These are phyloP conservation scores for Microsporum ferrugineum DNA, from an alignment of 2,329 filamentous ascomycete species.

Conservation along the genomic window DNA sequence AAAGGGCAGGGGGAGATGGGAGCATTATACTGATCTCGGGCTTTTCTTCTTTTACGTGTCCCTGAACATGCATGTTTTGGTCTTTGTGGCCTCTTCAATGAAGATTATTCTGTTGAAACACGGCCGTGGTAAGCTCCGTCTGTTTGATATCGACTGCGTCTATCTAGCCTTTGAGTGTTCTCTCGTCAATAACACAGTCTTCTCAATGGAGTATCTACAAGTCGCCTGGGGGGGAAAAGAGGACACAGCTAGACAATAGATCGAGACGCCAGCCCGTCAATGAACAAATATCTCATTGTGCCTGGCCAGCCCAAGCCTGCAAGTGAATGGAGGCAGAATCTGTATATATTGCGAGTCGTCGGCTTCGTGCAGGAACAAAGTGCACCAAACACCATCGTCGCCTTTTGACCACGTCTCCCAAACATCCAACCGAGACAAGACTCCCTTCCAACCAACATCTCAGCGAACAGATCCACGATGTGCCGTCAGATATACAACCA, in stretches of 20 bases:
- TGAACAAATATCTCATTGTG: not conserved
- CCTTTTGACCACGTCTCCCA: not conserved
- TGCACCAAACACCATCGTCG: too few relatives aligned
- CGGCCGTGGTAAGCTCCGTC: not conserved
- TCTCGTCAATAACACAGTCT: not conserved
- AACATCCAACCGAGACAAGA: not conserved
- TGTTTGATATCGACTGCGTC: not conserved
- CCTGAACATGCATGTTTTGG: not conserved
- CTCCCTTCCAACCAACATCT: too few relatives aligned
- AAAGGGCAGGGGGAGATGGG: not conserved
- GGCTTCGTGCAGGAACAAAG: too few relatives aligned
- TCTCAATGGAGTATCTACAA: not conserved
- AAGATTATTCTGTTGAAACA: not conserved
- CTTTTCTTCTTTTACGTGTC: not conserved
- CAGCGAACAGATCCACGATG: not conserved
- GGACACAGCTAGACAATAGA: not conserved
- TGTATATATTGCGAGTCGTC: not conserved
- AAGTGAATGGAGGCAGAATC: not conserved
- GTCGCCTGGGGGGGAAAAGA: not conserved
- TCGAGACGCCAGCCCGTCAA: not conserved
- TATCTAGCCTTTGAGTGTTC: not conserved
- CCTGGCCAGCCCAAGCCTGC: not conserved
- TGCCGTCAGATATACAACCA: constrained; percentile 13
- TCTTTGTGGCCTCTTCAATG: constrained; percentile 2
- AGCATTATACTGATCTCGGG: not conserved